Conservation (phyloP, 2,329 filamentous ascomycete species). For the Epichloe brachyelytri region DNA sequence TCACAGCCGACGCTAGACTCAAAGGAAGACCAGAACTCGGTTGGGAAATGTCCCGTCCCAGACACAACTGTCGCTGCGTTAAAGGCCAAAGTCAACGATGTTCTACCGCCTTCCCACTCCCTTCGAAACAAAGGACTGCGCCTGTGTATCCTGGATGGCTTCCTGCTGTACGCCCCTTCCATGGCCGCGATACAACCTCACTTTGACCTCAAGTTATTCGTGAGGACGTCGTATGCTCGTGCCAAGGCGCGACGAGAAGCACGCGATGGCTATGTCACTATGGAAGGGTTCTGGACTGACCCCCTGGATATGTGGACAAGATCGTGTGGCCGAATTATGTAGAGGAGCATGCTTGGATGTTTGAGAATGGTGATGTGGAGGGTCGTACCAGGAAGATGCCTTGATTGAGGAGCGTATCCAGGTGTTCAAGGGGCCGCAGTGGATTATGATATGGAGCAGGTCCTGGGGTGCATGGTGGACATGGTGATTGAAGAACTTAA, state of each 20-base stretch:
- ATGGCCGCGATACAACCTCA: conserved; percentile 42
- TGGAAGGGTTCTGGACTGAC: conserved; percentile 89
- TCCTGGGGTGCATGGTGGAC: conserved; percentile 57
- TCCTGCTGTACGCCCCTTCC: conserved; percentile 59
- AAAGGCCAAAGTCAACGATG: conserved; percentile 33
- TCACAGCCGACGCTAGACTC: conserved; percentile 19
- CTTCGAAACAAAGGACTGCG: conserved; percentile 20
- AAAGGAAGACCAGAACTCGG: conserved; percentile 47
- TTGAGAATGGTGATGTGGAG: conserved; percentile 55
- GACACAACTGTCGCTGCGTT: conserved; percentile 32
- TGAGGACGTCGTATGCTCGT: conserved; percentile 52
- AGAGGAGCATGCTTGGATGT: conserved; percentile 67
- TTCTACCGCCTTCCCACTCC: conserved; percentile 31
- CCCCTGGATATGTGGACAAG: conserved; percentile 84
- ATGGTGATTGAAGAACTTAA: conserved; percentile 39
- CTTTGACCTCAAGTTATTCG: conserved; percentile 67
- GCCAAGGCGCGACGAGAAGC: conserved; percentile 55
- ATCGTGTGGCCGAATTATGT: conserved; percentile 96
- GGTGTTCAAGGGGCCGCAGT: conserved; percentile 33
- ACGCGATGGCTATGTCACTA: conserved; percentile 63
- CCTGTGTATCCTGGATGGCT: conserved; percentile 75
- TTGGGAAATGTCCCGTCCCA: conserved; percentile 41
- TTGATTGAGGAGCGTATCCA: conserved; percentile 31
- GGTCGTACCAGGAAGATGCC: conserved; percentile 33
- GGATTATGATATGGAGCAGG: conserved; percentile 46